phyloP scores from a whole-genome alignment of 306 rosid species.

The Senna tora region DNA sequence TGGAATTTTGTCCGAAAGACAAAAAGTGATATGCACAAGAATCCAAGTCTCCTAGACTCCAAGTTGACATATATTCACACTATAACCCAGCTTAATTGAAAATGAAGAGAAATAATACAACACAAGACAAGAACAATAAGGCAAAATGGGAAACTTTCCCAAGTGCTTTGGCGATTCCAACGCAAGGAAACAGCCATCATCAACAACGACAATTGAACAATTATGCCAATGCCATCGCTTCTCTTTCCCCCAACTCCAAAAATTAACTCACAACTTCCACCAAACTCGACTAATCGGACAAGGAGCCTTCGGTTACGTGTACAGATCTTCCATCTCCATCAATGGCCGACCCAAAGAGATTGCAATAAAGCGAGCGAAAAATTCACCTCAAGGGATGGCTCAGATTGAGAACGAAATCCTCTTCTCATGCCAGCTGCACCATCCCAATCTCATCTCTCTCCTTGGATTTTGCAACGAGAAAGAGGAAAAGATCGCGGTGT shows the following conservation, averaged over 20 bases:
- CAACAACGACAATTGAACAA: conserved; percentile 26
- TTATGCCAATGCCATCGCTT: conserved; percentile 39
- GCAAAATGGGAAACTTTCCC: background rate
- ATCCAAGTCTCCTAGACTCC: too few relatives aligned
- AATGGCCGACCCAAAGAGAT: background rate
- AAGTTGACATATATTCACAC: too few relatives aligned
- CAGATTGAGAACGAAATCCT: background rate
- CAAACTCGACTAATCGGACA: background rate
- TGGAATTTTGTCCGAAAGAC: too few relatives aligned
- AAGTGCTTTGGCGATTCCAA: background rate
- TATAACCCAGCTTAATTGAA: too few relatives aligned
- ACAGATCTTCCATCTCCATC: conserved; percentile 24
- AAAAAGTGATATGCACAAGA: too few relatives aligned
- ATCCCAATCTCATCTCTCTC: background rate
- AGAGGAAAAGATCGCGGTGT: conserved; percentile 11
- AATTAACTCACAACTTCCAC: conserved; percentile 38
- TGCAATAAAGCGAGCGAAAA: too few relatives aligned
- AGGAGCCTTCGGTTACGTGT: background rate
- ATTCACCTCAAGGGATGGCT: background rate
- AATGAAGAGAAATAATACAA: too few relatives aligned
- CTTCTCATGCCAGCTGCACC: background rate
- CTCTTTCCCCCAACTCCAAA: conserved; percentile 27
- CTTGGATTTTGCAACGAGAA: background rate
- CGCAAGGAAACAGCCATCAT: background rate
- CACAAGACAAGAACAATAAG: background rate